phyloP scores from a whole-genome alignment of 306 rosid genomes.

The Amphicarpaea edgeworthii region DNA sequence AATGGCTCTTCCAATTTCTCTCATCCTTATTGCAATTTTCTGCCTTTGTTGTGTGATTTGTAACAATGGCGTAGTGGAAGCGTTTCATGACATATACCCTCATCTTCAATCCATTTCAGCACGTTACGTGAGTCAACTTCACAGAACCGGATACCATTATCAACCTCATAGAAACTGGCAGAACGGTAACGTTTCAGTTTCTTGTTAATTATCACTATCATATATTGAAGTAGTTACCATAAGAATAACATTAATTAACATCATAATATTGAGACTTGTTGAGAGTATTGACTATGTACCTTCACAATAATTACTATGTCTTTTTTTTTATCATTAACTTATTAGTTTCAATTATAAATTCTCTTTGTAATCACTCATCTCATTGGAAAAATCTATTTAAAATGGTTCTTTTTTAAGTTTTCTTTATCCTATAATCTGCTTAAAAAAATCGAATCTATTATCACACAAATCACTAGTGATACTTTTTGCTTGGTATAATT shows the following conservation, averaged over 20 bases:
- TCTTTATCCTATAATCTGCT: too few species aligned
- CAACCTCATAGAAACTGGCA: constrained; percentile 84
- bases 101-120: constrained; percentile 56
- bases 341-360: too few species aligned
- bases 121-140: constrained; percentile 33
- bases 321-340: too few species aligned
- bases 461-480: too few species aligned
- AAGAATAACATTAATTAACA: not conserved
- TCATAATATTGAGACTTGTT: too few species aligned
- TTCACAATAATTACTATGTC: too few species aligned
- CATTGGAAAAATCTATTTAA: too few species aligned
- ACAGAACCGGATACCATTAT: constrained; percentile 79
- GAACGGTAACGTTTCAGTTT: constrained; percentile 60
- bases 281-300: too few species aligned
- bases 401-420: too few species aligned
- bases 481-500: too few species aligned
- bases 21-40: constrained; percentile 36
- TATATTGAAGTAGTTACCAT: not conserved
- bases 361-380: too few species aligned
- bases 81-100: constrained; percentile 54
- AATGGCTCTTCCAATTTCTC: constrained; percentile 43
- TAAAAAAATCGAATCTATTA: too few species aligned
- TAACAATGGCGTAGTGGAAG: constrained; percentile 59
- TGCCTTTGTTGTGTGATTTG: constrained; percentile 36
- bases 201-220: not conserved